A percentile compares a stretch with the other conserved stretches of the same genome.
Conservation (phyloP, 1,139 yeast genomes). For the Blastobotrys aristatus region DNA sequence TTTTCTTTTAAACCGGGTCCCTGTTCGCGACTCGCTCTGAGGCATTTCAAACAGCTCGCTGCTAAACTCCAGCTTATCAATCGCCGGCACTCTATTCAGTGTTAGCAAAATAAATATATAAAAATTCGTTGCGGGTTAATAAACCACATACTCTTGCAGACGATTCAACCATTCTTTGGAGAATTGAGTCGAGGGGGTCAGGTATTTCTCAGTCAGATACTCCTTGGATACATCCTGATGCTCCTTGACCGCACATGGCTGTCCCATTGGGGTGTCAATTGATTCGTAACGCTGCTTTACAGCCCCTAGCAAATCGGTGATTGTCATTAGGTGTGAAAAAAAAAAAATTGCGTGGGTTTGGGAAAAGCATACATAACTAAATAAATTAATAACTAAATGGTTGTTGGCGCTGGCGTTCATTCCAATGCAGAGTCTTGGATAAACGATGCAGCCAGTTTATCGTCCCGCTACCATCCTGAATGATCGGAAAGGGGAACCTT, state of each 20-base stretch:
- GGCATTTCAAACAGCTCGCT: constrained; percentile 35
- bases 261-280: constrained; percentile 5
- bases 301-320: not conserved
- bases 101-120: too few relatives aligned
- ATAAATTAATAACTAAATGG: too few relatives aligned
- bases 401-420: constrained; percentile 44
- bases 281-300: constrained; percentile 8
- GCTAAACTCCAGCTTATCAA: constrained; percentile 31
- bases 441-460: constrained; percentile 48
- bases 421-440: constrained; percentile 50
- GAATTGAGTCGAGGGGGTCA: constrained; percentile 33
- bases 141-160: constrained; percentile 30
- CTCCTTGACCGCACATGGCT: not conserved
- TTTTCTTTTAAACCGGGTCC: constrained; percentile 41
- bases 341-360: not conserved
- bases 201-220: constrained; percentile 27
- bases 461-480: constrained; percentile 42
- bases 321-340: not conserved
- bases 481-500: constrained; percentile 70
- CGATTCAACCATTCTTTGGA: constrained; percentile 33
- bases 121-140: constrained; percentile 1
- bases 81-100: constrained; percentile 37
- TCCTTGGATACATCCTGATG: constrained; percentile 16
- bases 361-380: too few relatives aligned
- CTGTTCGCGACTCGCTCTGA: constrained; percentile 39